Evolutionary conservation across 257 asterid species (phyloP).

Genomic region (Nicotiana attenuata): DNA sequence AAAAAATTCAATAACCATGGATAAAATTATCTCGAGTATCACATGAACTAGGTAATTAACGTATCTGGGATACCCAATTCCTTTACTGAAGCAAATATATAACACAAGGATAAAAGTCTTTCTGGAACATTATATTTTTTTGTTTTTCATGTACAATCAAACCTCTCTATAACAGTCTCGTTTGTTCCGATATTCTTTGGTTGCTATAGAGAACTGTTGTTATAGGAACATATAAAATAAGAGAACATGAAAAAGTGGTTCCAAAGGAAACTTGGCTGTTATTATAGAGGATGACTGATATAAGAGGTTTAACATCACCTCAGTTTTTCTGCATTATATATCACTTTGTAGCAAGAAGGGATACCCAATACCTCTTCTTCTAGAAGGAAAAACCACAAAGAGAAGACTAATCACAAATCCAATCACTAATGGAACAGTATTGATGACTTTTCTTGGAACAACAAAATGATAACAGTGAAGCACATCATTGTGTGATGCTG

Average conservation of each 20-base stretch:
- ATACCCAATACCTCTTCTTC: slow-evolving; percentile 59
- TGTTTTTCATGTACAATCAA: not conserved
- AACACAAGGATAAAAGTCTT: not conserved
- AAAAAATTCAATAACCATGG: too few relatives aligned
- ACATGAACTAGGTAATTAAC: not conserved
- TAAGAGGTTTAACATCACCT: not conserved
- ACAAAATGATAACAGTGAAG: slow-evolving; percentile 38
- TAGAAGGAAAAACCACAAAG: slow-evolving; percentile 56
- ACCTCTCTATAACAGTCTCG: too few relatives aligned
- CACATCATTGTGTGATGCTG: slow-evolving; percentile 44
- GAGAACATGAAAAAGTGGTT: too few relatives aligned
- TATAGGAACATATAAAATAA: too few relatives aligned
- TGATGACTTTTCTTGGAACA: slow-evolving; percentile 35
- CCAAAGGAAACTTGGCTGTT: too few relatives aligned
- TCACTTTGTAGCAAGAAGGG: slow-evolving; percentile 59
- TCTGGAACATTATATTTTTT: not conserved
- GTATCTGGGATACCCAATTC: too few relatives aligned
- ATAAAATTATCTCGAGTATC: not conserved
- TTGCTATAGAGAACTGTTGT: too few relatives aligned
- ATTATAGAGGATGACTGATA: too few relatives aligned
- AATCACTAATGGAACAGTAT: slow-evolving; percentile 37
- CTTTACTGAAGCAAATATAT: not conserved
- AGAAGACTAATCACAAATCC: slow-evolving; percentile 44
- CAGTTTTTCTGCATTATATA: not conserved
- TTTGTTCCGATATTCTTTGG: too few relatives aligned